Conservation (phyloP, 148 eudicot species). For the Arctostaphylos glauca region DNA sequence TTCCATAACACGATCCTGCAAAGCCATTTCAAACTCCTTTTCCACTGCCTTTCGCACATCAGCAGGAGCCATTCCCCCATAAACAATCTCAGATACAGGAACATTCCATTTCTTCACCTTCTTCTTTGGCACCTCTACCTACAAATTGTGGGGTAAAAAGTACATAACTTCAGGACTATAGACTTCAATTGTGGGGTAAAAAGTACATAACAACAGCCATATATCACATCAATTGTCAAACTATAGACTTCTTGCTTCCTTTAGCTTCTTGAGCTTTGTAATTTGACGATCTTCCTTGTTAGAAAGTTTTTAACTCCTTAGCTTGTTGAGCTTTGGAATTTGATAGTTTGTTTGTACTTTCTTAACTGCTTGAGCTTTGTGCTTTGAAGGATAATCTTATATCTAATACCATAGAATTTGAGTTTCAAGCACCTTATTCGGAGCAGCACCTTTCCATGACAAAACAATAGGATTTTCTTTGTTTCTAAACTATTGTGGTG, state of each 20-base stretch:
- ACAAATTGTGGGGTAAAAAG: not conserved
- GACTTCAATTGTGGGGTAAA: too few species aligned
- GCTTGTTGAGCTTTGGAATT: not conserved
- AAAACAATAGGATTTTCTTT: slow-evolving; percentile 68
- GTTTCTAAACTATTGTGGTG: too few species aligned
- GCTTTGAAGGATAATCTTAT: not conserved
- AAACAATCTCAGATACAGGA: slow-evolving; percentile 62
- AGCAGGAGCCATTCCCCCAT: slow-evolving; percentile 55
- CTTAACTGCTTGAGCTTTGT: not conserved
- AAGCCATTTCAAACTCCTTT: slow-evolving; percentile 94
- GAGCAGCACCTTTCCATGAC: slow-evolving; percentile 73
- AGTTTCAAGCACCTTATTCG: slow-evolving; percentile 21
- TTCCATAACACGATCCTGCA: slow-evolving; percentile 92
- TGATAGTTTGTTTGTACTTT: not conserved
- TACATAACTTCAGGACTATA: not conserved
- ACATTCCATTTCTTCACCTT: slow-evolving; percentile 71
- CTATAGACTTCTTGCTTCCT: not conserved
- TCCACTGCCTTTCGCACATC: slow-evolving; percentile 83
- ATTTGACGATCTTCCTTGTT: not conserved
- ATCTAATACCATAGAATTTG: not conserved
- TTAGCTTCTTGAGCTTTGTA: not conserved
- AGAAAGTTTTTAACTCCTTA: not conserved
- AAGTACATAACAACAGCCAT: slow-evolving; percentile 1
- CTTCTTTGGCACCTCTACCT: slow-evolving; percentile 80
- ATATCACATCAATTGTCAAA: not conserved